phyloP scores from a whole-genome alignment of 805 yeast species.

The Yamadazyma tumulicola region DNA sequence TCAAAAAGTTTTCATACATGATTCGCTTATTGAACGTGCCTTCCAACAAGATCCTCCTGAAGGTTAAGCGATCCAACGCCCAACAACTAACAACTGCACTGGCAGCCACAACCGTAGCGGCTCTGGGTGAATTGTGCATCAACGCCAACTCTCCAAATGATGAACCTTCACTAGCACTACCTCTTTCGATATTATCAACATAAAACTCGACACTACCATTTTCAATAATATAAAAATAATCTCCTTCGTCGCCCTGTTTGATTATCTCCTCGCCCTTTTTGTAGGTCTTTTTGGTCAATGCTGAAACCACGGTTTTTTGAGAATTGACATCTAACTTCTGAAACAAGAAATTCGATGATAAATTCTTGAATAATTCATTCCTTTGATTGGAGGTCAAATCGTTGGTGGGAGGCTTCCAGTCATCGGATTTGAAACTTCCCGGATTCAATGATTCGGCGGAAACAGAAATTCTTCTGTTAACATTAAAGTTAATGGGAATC shows the following conservation, averaged over 20 bases:
- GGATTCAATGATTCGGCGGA: conserved; percentile 87
- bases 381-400: conserved; percentile 62
- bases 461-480: conserved; percentile 83
- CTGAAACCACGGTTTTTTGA: conserved; percentile 71
- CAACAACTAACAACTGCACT: conserved; percentile 67
- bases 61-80: conserved; percentile 92
- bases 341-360: conserved; percentile 81
- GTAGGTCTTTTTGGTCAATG: conserved; percentile 72
- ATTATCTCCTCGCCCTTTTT: conserved; percentile 64
- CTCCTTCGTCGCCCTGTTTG: conserved; percentile 92
- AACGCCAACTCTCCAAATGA: conserved; percentile 96
- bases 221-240: conserved; percentile 84
- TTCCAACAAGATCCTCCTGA: conserved; percentile 85
- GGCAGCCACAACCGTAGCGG: conserved; percentile 85
- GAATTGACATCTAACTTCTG: conserved; percentile 77
- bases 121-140: conserved; percentile 97
- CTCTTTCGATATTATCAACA: conserved; percentile 68
- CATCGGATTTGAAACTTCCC: conserved; percentile 58
- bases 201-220: conserved; percentile 77
- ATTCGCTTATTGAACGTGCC: conserved; percentile 87
- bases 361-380: conserved; percentile 62
- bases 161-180: conserved; percentile 78
- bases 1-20: conserved; percentile 84
- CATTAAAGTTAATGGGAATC: conserved; percentile 63
- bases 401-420: conserved; percentile 72